Evolutionary conservation across 2,329 filamentous ascomycete genomes (phyloP).

Genomic region (Ceratocystiopsis sp.): DNA sequence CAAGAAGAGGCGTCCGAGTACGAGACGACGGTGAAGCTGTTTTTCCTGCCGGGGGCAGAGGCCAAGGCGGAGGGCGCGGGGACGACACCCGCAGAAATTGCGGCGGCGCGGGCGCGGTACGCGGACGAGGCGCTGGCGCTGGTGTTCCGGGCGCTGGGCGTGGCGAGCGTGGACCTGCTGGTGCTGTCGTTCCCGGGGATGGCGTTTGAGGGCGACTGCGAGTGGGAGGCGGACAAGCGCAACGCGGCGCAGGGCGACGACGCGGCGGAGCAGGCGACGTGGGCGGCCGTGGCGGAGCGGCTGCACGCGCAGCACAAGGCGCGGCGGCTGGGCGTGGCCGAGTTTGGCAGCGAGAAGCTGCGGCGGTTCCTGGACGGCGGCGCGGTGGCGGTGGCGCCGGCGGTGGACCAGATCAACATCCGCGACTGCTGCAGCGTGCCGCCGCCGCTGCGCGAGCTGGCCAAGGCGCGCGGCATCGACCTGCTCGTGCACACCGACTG

Average conservation of each 20-base stretch:
- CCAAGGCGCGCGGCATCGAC: constrained; percentile 70
- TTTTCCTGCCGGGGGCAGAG: constrained; percentile 64
- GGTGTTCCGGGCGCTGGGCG: constrained; percentile 63
- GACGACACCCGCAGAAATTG: constrained; percentile 38
- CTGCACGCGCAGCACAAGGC: constrained; percentile 57
- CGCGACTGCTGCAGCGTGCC: constrained; percentile 93
- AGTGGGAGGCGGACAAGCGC: constrained; percentile 52
- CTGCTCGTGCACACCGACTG: constrained; percentile 88
- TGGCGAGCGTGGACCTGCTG: constrained; percentile 64
- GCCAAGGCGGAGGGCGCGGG: constrained; percentile 23
- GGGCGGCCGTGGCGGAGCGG: constrained; percentile 50
- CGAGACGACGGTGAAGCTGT: constrained; percentile 89
- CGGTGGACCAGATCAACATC: constrained; percentile 90
- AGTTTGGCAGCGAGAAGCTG: constrained; percentile 78
- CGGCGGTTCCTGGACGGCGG: constrained; percentile 47
- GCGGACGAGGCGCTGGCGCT: constrained; percentile 63
- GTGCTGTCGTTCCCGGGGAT: constrained; percentile 89
- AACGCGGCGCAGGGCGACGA: constrained; percentile 47
- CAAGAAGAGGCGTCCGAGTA: constrained; percentile 71
- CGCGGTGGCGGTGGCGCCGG: constrained; percentile 52
- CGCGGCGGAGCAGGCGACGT: constrained; percentile 50
- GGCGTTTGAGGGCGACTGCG: constrained; percentile 83
- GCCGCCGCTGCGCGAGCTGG: constrained; percentile 66
- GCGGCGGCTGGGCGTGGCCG: constrained; percentile 63
- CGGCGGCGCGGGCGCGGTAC: constrained; percentile 48